Evolutionary conservation across 495 filamentous ascomycete genomes (phyloP), one percentile per base, ranked within the genome.

Genomic region (Aspergillus coremiiformis): DNA sequence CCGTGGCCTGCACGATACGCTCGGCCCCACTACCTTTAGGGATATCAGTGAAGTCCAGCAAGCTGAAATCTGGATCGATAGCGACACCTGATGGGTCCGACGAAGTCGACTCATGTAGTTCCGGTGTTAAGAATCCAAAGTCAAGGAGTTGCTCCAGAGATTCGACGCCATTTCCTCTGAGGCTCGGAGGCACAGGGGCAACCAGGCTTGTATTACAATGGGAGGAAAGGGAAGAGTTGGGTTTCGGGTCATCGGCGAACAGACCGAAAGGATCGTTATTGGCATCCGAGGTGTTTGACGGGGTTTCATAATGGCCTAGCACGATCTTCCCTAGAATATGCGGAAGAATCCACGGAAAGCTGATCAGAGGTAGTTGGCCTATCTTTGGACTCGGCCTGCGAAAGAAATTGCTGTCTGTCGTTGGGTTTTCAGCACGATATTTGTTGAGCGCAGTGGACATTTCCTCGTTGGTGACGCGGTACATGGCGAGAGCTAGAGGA

Each of bases 311-410:
- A 3, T 59, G 58, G 0, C 62, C 54, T 3, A 69, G 73, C 19
- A 87, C 91, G 53, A 97, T 84, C 29, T 75, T 76, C 5, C 89
- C 87, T 1, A 99, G 76, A 47, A 88, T 73, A 27, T 78, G 69
- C 0, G 78, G 70, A 48, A 97, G 94, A 8, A 97, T 63, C 94
- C 93, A 99, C 0, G 93, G 91, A 59, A 96, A 97, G 58, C 84
- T 92, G 60, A 96, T 93, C 20, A 97, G 66, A 0, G 94, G 93
- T 73, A 89, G 80, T 6, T 68, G 67, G 3, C 58, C 44, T 0
- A 59, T 56, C 5, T 72, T 71, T 0, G 69, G 60, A 0, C 53
- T 67, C 0, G 52, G 58, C 21, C 62, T 59, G 1, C 62, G 58
- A 30, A 74, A 69, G 3, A 44, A 47, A 5, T 33, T 54, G 9